Base-by-base conservation (phyloP, 208 protist genomes). In the Trypanosoma congolense region DNA sequence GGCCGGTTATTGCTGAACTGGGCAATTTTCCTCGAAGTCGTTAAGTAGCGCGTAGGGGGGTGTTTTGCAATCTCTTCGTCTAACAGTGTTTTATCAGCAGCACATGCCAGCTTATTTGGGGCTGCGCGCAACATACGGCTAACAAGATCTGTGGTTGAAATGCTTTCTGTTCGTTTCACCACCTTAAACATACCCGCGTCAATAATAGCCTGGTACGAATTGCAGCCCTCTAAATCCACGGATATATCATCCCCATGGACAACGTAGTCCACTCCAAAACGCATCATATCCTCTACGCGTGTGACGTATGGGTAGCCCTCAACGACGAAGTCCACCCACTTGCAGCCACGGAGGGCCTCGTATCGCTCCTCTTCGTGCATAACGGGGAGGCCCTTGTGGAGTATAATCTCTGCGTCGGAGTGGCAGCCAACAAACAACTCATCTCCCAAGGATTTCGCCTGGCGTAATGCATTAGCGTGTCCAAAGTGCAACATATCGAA, bases 231-330 rank as follows among this genome's bases (percentile, higher is more conserved):
- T 2, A 96, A 77, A 46, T 87, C 88, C n/a, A 96, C 75, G 16
- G 96, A 96, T 49, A 99, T 92, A 78, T 99, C 98, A 62, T 99
- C 97, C 38, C 98, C 98, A 75, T 99, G 98, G 0, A 97, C 96
- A 46, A 93, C 84, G 62, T 83, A 98, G 53, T 99, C 96, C 40
- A 97, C 83, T 46, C 97, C 83, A 48, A 98, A 84, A 41, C 90
- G 56, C 21, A 98, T 83, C 18, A 99, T 76, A 25, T 97, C 75
- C 40, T 95, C 88, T 4, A 97, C 63, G 1, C 82, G 72, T 2
- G 93, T 95, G 33, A 85, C 83, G 75, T 98, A 99, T 8, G 97
- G 96, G 33, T 85, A 92, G 58, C 95, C 92, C 57, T 94, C 84
- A 25, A 98, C 79, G 3, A 99, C 95, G 69, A 97, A 94, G 70